Evolutionary conservation across 225 moss, liverwort and hornwort genomes (phyloP), one percentile per base, ranked within the genome.

Genomic region (Physcomitrellopsis africana): DNA sequence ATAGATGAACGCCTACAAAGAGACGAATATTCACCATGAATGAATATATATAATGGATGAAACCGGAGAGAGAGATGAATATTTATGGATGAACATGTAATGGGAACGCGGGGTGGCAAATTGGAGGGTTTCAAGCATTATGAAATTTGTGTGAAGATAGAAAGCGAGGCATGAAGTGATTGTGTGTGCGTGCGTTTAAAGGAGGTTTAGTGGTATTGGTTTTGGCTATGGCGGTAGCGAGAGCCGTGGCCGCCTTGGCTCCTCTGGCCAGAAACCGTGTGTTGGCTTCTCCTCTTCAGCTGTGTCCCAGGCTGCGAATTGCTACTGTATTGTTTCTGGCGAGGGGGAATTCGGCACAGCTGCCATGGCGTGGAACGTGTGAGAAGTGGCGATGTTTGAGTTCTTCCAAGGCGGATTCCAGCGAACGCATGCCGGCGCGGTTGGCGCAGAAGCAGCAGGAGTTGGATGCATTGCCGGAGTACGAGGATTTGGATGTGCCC

Each of bases 391-490:
- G 90, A 68, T 90, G 92, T 51, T 87, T 87, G 86, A 83, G 87
- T 55, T 82, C 82, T 9, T 78, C 76, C 20, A 80, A 67, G 52
- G 82, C 75, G 53, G 78, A 80, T 11, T 68, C 61, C 45, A 81
- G 54, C 51, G 61, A 68, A 8, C 90, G 78, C 54, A 78, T 94
- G 68, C 96, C 92, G 9, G 83, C 96, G 55, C 86, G 96, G 68
- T 89, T 97, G 51, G 85, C 63, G 12, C 90, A 94, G 79, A 91
- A 83, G 81, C 91, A 97, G 84, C 78, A 76, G 74, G 80, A 83
- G 5, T 11, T 97, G 77, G 89, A 97, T 55, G 79, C 85, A 16
- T 77, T 80, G 48, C 89, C 89, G 13, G 90, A 84, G 76, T 82
- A 85, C 44, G 93, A 92, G n/a, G 91, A 92, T 59, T 76, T 91